Evolutionary conservation across 495 filamentous ascomycete species (phyloP).

Genomic region (Xylaria telfairii): DNA sequence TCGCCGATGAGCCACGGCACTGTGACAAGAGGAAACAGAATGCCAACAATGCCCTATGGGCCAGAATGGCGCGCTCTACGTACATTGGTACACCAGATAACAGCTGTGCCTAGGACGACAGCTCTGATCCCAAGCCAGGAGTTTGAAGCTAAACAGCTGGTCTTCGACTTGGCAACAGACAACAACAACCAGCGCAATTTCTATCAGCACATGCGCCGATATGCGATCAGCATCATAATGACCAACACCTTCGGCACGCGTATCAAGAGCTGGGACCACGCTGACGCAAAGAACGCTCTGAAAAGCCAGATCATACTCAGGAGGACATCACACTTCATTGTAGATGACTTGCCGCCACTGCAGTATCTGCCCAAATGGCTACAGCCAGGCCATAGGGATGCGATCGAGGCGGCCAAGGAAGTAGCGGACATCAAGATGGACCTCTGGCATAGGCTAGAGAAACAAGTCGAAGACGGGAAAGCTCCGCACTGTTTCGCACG

Average conservation of each 20-base stretch:
- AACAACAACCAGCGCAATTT: constrained; percentile 36
- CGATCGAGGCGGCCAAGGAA: neutral
- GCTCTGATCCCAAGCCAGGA: constrained; percentile 51
- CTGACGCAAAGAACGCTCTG: constrained; percentile 38
- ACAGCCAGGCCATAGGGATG: neutral
- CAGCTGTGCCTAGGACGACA: constrained; percentile 28
- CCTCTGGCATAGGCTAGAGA: neutral
- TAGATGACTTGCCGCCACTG: neutral
- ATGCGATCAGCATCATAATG: constrained; percentile 43
- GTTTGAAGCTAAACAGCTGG: constrained; percentile 53
- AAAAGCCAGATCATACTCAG: neutral
- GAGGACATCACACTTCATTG: neutral
- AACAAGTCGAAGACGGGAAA: neutral
- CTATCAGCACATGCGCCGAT: constrained; percentile 44
- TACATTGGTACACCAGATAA: constrained; percentile 43
- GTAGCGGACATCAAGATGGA: neutral
- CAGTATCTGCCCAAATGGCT: neutral
- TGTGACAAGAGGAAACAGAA: constrained; percentile 38
- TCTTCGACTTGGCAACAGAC: constrained; percentile 45
- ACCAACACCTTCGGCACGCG: constrained; percentile 42
- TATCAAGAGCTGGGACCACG: constrained; percentile 42
- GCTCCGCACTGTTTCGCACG: neutral
- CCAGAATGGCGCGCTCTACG: constrained; percentile 49
- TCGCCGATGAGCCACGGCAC: constrained; percentile 37
- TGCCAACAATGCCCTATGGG: constrained; percentile 54